A percentile compares a stretch with the other conserved stretches of the same genome.
Evolutionary conservation across 2,329 filamentous ascomycete genomes (phyloP).

Genomic region (Colletotrichum musae): DNA sequence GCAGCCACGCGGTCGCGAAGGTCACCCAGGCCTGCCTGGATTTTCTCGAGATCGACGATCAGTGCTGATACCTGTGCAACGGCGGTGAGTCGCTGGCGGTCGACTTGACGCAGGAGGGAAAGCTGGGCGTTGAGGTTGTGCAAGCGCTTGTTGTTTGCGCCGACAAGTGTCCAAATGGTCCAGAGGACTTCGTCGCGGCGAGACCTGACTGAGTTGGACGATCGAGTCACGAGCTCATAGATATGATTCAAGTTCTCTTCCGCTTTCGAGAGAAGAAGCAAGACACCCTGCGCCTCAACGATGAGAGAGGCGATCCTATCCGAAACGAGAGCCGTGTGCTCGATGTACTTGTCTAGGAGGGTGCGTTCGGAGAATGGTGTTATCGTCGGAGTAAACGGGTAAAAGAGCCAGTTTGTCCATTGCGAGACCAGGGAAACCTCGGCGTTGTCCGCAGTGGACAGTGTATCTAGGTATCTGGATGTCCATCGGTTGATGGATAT

Average conservation of each 20-base stretch:
- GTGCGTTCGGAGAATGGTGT: constrained; percentile 70
- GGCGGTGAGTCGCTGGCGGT: constrained; percentile 74
- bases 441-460: constrained; percentile 56
- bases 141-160: constrained; percentile 74
- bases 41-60: constrained; percentile 80
- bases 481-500: constrained; percentile 85
- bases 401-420: constrained; percentile 63
- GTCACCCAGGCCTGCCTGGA: constrained; percentile 79
- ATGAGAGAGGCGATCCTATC: constrained; percentile 79
- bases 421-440: constrained; percentile 55
- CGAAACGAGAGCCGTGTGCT: constrained; percentile 78
- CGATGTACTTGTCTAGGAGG: constrained; percentile 81
- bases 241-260: constrained; percentile 80
- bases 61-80: constrained; percentile 78
- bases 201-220: constrained; percentile 70
- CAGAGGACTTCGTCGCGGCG: constrained; percentile 77
- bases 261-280: constrained; percentile 75
- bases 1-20: constrained; percentile 78
- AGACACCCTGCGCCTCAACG: constrained; percentile 76
- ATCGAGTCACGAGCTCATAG: constrained; percentile 76
- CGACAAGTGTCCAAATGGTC: constrained; percentile 81
- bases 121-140: constrained; percentile 76
- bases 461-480: constrained; percentile 74
- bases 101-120: constrained; percentile 75
- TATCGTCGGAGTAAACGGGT: constrained; percentile 72